Base-by-base conservation (phyloP, 768 basidiomycete genomes). In the Hemileccinum impolitum region DNA sequence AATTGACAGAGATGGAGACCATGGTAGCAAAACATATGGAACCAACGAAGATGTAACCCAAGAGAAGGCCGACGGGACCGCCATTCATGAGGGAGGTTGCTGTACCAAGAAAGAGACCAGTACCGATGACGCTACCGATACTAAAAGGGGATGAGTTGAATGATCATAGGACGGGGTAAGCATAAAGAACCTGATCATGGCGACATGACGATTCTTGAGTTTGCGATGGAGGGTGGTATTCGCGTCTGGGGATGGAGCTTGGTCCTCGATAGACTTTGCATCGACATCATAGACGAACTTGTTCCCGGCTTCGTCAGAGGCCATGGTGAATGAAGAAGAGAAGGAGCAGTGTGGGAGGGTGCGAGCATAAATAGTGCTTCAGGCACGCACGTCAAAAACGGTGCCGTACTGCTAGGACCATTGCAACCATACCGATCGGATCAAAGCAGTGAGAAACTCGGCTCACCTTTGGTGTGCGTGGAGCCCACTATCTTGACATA, bases 61-160 rank as follows among this genome's bases (percentile, higher is more conserved):
- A 60, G 11, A 78, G 61, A 34, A 78, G 55, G n/a, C 77, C 77
- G 2, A 79, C 12, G 3, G 77, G 77, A 39, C 77, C 76, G 44
- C 75, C 77, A 13, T 67, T 60, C 45, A 39, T 47, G 35, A 78
- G 64, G 8, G 72, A 65, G 7, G 56, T 36, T 7, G 65, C 72
- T 1, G 67, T 63, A 9, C 66, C 67, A 11, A 70, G 64, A 55
- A 71, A 69, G 14, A 72, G 59, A 26, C 67, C 63, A 0, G 75
- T 75, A 19, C 76, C 76, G 11, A 74, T 74, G 39, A 74, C 74
- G 49, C 73, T 68, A 35, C 61, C 66, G 0, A 67, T 61, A 53
- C 65, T 66, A 40, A 4, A 39, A 15, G 30, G 10, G 25, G 7
- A 17, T 38, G 17, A 35, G 30, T 6, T 5, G 21, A n/a, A 14